These are phyloP conservation scores for Phlegmacium glaucopus DNA, from an alignment of 768 basidiomycete species.

Conservation along the genomic window DNA sequence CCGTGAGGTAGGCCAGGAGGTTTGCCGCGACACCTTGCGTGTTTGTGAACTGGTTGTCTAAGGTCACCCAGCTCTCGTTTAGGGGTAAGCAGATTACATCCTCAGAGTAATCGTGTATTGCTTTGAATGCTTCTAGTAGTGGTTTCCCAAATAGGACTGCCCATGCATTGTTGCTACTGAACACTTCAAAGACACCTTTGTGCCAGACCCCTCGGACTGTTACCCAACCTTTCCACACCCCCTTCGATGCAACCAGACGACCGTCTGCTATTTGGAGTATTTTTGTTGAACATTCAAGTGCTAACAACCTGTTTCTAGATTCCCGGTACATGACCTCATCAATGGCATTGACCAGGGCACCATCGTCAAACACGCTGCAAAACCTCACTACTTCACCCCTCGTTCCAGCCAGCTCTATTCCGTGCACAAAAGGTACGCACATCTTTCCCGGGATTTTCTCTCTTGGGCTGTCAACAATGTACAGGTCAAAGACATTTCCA, in stretches of 20 bases:
- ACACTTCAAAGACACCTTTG: slow-evolving; percentile 17
- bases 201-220: slow-evolving; percentile 6
- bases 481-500: too few species aligned
- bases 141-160: slow-evolving; percentile 16
- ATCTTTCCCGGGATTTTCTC: too few species aligned
- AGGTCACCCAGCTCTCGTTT: background rate
- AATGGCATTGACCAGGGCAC: slow-evolving; percentile 28
- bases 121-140: slow-evolving; percentile 15
- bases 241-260: slow-evolving; percentile 10
- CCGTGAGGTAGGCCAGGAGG: background rate
- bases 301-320: slow-evolving; percentile 10
- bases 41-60: background rate
- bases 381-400: slow-evolving; percentile 13
- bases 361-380: slow-evolving; percentile 23
- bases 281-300: slow-evolving; percentile 9
- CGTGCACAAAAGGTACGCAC: slow-evolving; percentile 20
- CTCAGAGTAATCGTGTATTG: slow-evolving; percentile 20
- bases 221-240: slow-evolving; percentile 18
- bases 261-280: slow-evolving; percentile 33
- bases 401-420: slow-evolving; percentile 10
- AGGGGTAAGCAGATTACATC: slow-evolving; percentile 12
- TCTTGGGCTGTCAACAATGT: too few species aligned
- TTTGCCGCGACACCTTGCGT: background rate
- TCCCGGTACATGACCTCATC: slow-evolving; percentile 11
- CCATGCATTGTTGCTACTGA: slow-evolving; percentile 25